Conservation (phyloP, 1,139 yeast species). For the Starmera stellimalicola region DNA sequence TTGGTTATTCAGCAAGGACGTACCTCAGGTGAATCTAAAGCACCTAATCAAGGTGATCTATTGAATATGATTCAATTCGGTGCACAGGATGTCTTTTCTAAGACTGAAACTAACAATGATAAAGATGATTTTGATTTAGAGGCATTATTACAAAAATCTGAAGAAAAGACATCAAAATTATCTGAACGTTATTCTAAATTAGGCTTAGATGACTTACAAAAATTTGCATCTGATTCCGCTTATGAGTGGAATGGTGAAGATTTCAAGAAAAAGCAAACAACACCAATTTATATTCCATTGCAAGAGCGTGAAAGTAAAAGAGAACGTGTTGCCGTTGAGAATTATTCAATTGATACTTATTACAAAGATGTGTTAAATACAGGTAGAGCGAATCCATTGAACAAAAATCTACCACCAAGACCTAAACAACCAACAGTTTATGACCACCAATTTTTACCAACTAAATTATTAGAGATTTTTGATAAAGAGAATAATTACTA, state of each 20-base stretch:
- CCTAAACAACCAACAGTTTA: slow-evolving; percentile 62
- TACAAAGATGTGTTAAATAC: slow-evolving; percentile 69
- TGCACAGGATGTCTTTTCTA: slow-evolving; percentile 52
- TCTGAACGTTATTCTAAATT: slow-evolving; percentile 55
- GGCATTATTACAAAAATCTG: slow-evolving; percentile 50
- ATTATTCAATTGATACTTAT: slow-evolving; percentile 70
- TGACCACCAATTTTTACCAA: slow-evolving; percentile 68
- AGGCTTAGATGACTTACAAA: slow-evolving; percentile 69
- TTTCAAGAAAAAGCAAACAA: slow-evolving; percentile 55
- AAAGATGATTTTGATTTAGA: slow-evolving; percentile 55
- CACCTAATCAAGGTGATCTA: slow-evolving; percentile 53
- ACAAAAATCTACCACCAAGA: slow-evolving; percentile 43
- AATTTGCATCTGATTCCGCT: slow-evolving; percentile 57
- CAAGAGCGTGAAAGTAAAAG: slow-evolving; percentile 75
- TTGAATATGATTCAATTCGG: slow-evolving; percentile 77
- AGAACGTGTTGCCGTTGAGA: slow-evolving; percentile 54
- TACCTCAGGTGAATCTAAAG: slow-evolving; percentile 30
- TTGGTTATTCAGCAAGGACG: slow-evolving; percentile 76
- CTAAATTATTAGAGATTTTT: slow-evolving; percentile 48
- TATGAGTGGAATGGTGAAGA: slow-evolving; percentile 85
- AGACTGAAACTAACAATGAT: slow-evolving; percentile 18
- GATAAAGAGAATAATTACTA: slow-evolving; percentile 59
- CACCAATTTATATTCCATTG: slow-evolving; percentile 29
- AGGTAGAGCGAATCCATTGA: slow-evolving; percentile 35
- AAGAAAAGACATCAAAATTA: slow-evolving; percentile 51